These are phyloP conservation scores for Collariella sp. DNA, from an alignment of 495 filamentous ascomycete genomes.

Conservation along the genomic window DNA sequence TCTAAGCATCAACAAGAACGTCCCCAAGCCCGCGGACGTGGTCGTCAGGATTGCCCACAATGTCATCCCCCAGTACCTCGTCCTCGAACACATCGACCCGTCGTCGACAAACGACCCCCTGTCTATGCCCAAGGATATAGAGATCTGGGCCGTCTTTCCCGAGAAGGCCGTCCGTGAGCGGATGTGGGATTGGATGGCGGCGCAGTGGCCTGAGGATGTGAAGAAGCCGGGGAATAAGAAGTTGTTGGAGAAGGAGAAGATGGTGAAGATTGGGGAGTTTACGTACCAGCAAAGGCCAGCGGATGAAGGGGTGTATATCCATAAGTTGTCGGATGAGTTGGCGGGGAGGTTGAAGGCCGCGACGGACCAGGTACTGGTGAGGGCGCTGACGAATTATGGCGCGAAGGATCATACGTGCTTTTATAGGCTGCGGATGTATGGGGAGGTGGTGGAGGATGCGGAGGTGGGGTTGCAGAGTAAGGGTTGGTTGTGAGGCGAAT, in stretches of 20 bases:
- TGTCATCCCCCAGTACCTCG: constrained; percentile 48
- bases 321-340: constrained; percentile 39
- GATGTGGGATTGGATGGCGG: constrained; percentile 25
- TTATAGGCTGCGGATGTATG: constrained; percentile 51
- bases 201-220: constrained; percentile 19
- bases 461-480: neutral
- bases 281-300: constrained; percentile 39
- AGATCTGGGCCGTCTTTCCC: constrained; percentile 47
- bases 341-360: constrained; percentile 21
- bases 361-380: constrained; percentile 39
- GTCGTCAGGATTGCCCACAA: constrained; percentile 36
- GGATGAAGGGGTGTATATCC: constrained; percentile 42
- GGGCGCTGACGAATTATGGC: constrained; percentile 48
- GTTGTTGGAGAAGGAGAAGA: constrained; percentile 25
- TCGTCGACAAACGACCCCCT: constrained; percentile 44
- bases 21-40: constrained; percentile 31
- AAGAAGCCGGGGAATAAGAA: neutral
- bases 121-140: constrained; percentile 50
- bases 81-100: constrained; percentile 55
- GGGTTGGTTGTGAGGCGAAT: neutral
- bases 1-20: constrained; percentile 14
- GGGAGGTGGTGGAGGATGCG: constrained; percentile 24
- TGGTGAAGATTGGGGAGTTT: constrained; percentile 46
- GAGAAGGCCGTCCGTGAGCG: constrained; percentile 24
- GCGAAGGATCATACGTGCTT: constrained; percentile 49